Evolutionary conservation across 148 eudicot species (phyloP), one percentile per base, ranked within the genome.

Genomic region (Selenicereus undatus): DNA sequence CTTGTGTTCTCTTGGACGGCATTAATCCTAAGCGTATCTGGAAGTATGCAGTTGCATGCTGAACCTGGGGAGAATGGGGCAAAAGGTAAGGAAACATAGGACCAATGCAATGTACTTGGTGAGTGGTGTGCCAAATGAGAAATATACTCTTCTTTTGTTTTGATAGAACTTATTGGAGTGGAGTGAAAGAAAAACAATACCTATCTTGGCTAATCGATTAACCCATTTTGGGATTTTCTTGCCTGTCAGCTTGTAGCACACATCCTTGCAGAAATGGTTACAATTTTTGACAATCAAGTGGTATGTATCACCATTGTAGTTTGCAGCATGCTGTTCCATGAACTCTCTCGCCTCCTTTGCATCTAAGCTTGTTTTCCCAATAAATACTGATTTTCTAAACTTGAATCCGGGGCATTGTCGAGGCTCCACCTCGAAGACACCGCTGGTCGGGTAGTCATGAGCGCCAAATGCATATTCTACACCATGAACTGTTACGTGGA

Each of bases 381-480:
- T 91, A 62, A 83, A 85, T 75, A 95, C 87, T 1, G 98, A 91
- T 78, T 82, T 91, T 80, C 98, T 86, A 81, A 95, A 95, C 84
- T 89, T 89, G 83, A 93, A 95, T 20, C 98, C 97, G 39, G 97
- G 97, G 88, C 98, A 94, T 78, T 93, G 91, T 48, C 91, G 91
- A 60, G 98, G 98, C 56, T 91, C 98, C 73, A 93, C 98, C 85
- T 93, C 98, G 81, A 95, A 93, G 11, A 95, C 91, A 9, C 98
- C 98, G 79, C 95, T 95, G 10, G 91, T 88, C 62, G 98, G 89
- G 82, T 81, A 88, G 79, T 93, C 98, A 82, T 95, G 98, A 79
- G 98, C 98, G 73, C 98, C 98, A 86, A 91, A 95, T 64, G 98
- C 98, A 78, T 94, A 94, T 80, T 94, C 98, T 65, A 93, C 91